phyloP scores from a whole-genome alignment of 305 asterid genomes.

The Fraxinus greggii region DNA sequence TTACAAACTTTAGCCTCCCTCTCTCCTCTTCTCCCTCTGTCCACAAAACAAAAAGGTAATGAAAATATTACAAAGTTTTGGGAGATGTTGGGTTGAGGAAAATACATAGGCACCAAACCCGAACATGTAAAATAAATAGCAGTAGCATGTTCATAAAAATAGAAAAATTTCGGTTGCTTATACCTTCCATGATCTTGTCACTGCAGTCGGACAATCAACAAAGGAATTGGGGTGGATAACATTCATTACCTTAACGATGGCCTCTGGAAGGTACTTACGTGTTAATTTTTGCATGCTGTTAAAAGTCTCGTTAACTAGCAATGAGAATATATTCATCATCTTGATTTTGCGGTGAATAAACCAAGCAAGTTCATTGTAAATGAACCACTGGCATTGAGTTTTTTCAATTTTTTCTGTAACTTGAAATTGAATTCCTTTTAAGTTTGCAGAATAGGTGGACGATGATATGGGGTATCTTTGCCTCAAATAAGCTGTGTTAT shows the following conservation, averaged over 20 bases:
- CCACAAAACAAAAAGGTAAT: not conserved
- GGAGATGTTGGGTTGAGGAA: not conserved
- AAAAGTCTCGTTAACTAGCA: not conserved
- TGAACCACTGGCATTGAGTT: not conserved
- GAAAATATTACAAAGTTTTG: not conserved
- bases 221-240: conserved; percentile 95
- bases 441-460: not conserved
- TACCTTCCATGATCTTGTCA: conserved; percentile 24
- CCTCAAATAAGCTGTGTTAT: not conserved
- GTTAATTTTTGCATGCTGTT: not conserved
- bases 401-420: not conserved
- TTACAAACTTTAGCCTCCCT: not conserved
- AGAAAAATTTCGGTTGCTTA: conserved; percentile 2
- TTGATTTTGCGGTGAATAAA: not conserved
- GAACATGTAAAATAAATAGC: not conserved
- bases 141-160: not conserved
- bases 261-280: conserved; percentile 80
- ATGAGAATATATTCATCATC: not conserved
- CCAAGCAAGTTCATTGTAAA: not conserved
- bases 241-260: conserved; percentile 99
- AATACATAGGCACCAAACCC: not conserved
- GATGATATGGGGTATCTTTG: not conserved
- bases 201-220: conserved; percentile 76
- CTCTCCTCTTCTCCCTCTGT: not conserved
- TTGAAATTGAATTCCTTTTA: not conserved